Percentiles rank a stretch among this genome's conserved stretches.
phyloP scores from a whole-genome alignment of 495 filamentous ascomycete genomes.

The Xylaria venustula region DNA sequence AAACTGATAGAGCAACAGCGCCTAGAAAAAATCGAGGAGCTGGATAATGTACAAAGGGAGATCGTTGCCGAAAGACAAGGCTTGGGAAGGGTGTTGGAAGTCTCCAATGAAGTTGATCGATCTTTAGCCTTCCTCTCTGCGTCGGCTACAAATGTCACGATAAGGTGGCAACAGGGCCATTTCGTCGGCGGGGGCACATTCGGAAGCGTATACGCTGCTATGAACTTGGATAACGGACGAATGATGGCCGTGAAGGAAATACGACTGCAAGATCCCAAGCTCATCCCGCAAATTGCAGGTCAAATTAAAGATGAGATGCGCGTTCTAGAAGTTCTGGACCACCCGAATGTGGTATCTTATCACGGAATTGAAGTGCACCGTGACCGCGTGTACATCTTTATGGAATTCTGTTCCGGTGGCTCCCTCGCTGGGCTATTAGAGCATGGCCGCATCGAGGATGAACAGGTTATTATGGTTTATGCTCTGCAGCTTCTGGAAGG shows the following conservation, averaged over 20 bases:
- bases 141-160: constrained; percentile 87
- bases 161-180: constrained; percentile 97
- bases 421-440: constrained; percentile 89
- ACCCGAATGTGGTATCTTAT: constrained; percentile 97
- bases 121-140: constrained; percentile 91
- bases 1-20: constrained; percentile 71
- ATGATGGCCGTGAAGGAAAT: constrained; percentile 99
- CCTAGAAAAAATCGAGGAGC: constrained; percentile 62
- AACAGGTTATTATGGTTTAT: constrained; percentile 97
- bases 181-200: constrained; percentile 97
- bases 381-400: constrained; percentile 99
- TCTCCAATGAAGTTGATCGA: constrained; percentile 90
- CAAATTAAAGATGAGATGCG: constrained; percentile 98
- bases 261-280: constrained; percentile 90
- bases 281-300: constrained; percentile 87
- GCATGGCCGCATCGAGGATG: constrained; percentile 95
- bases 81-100: constrained; percentile 85
- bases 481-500: constrained; percentile 94
- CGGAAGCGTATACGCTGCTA: constrained; percentile 93
- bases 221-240: constrained; percentile 93
- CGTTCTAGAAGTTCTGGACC: constrained; percentile 89
- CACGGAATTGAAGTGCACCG: constrained; percentile 97
- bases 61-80: constrained; percentile 86
- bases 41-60: constrained; percentile 76
- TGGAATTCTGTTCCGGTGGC: constrained; percentile 97